Evolutionary conservation across 139 green algal genomes (phyloP), one percentile per base, ranked within the genome.

Genomic region (Coccomyxa sp.): DNA sequence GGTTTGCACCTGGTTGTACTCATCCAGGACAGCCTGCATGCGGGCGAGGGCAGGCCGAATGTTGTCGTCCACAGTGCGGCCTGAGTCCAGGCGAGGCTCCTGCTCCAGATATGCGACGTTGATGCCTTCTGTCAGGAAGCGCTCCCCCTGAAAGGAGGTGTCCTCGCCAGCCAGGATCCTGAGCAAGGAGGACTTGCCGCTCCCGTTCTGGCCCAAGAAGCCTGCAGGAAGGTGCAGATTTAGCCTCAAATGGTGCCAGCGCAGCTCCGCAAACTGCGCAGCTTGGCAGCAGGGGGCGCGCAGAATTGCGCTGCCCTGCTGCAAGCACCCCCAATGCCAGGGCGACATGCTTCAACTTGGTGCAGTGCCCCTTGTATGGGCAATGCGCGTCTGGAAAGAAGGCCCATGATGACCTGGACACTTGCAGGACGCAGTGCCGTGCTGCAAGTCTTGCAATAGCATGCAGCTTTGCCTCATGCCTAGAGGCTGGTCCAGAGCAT

Each of bases 131-230:
- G 79, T 70, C 68, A 92, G 70, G 33, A 83, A 72, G 29, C 88
- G 68, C 8, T 85, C 70, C 50, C 88, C 88, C 27, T 92, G 88
- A 78, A 87, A 89, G 18, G 73, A 73, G 22, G 82, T 76, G 75
- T 91, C 87, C 34, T 81, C 70, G 3, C 86, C 88, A 0, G 91
- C 92, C 38, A 97, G 80, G 76, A 96, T 95, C 9, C 77, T 78
- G 86, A 97, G 91, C 34, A 96, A 78, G 18, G 87, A 92, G 27
- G 82, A 91, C 82, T 96, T 97, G 55, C 93, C 93, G 74, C 87
- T 84, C 29, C 78, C 78, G 0, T 78, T 82, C 41, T 77, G 69
- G n/a, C 77, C 77, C 33, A 81, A 33, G 7, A 81, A 72, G 40
- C 77, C 64, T 72, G 64, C 64, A 72, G 64, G 27, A 64, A 22